phyloP scores from a whole-genome alignment of 2,329 filamentous ascomycete genomes.

The Penicillium italicum region DNA sequence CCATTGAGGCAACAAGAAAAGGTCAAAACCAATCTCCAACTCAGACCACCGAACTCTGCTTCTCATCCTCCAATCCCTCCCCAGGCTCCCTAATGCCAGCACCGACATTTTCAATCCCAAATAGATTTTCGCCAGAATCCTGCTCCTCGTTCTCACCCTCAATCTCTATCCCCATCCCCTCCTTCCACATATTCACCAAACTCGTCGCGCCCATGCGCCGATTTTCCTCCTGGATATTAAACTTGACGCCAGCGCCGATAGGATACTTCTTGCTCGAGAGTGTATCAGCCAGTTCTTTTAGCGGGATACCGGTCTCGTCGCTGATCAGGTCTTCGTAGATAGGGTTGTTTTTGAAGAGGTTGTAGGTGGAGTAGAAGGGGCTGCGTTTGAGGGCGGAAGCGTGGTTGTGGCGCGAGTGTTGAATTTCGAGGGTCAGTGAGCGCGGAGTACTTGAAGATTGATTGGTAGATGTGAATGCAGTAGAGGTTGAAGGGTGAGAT shows the following conservation, averaged over 20 bases:
- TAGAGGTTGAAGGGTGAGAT: not conserved
- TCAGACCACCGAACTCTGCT: not conserved
- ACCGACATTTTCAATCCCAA: not conserved
- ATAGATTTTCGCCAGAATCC: not conserved
- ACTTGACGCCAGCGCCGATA: slow-evolving; percentile 19
- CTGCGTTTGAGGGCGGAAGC: slow-evolving; percentile 28
- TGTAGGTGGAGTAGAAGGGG: slow-evolving; percentile 31
- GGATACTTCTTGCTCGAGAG: slow-evolving; percentile 26
- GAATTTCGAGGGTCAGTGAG: slow-evolving; percentile 27
- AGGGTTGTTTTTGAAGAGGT: slow-evolving; percentile 19
- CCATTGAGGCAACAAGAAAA: not conserved
- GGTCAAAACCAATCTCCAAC: not conserved
- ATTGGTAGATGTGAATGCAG: not conserved
- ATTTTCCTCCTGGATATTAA: slow-evolving; percentile 18
- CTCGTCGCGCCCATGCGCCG: slow-evolving; percentile 26
- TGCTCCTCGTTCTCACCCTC: not conserved
- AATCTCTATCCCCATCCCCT: slow-evolving; percentile 14
- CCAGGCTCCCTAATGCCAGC: not conserved
- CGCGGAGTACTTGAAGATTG: not conserved
- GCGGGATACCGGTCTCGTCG: slow-evolving; percentile 21
- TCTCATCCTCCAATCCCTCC: not conserved
- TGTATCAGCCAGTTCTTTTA: slow-evolving; percentile 33
- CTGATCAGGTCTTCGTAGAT: slow-evolving; percentile 31
- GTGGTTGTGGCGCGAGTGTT: slow-evolving; percentile 31
- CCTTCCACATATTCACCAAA: slow-evolving; percentile 25